Percentiles rank a stretch among this genome's conserved stretches.
phyloP scores from a whole-genome alignment of 2,329 filamentous ascomycete genomes.

The Aphanoascus verrucosus region DNA sequence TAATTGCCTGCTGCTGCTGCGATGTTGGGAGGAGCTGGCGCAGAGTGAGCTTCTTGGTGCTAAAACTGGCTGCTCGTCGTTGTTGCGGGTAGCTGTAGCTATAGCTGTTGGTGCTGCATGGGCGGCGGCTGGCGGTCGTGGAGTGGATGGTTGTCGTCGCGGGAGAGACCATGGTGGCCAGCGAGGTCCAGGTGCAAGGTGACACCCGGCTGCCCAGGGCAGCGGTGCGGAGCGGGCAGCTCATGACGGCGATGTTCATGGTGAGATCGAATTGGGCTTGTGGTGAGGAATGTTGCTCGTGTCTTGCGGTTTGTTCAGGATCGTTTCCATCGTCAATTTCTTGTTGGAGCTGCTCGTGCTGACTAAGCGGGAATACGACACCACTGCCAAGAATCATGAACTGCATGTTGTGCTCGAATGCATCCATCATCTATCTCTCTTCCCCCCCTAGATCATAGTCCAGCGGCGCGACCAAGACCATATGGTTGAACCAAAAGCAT shows the following conservation, averaged over 20 bases:
- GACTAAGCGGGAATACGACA: no score
- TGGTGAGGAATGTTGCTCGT: no score
- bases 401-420: no score
- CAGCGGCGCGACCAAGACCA: no score
- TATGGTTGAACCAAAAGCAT: no score
- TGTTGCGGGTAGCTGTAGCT: background rate
- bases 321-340: no score
- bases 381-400: no score
- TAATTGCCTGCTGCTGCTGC: no score
- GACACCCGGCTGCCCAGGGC: conserved; percentile 23
- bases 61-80: conserved; percentile 3
- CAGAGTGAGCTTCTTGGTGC: conserved; percentile 2
- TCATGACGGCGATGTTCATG: conserved; percentile 16
- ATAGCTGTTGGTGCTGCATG: background rate
- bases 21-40: background rate
- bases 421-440: no score
- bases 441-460: no score
- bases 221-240: conserved; percentile 27
- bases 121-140: conserved; percentile 1
- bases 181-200: conserved; percentile 16
- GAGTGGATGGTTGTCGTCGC: background rate
- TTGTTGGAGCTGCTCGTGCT: no score
- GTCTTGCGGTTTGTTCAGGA: no score
- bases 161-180: conserved; percentile 18
- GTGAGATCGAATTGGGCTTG: background rate